A percentile compares a stretch with the other conserved stretches of the same genome.
Conservation (phyloP, 2,329 filamentous ascomycete species). For the Venturiaceae sp. region DNA sequence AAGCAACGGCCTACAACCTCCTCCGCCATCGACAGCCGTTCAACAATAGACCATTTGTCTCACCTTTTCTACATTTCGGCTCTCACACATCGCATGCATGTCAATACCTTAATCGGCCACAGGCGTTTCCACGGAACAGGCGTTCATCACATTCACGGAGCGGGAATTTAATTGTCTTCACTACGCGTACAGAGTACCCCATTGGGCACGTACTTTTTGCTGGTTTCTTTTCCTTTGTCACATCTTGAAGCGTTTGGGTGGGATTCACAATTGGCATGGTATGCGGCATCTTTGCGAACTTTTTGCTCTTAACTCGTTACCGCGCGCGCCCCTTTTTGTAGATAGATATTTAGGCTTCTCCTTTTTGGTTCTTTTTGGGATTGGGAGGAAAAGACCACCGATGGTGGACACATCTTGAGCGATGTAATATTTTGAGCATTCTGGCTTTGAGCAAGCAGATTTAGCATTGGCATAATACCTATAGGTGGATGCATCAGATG, state of each 20-base stretch:
- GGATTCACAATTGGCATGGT: not conserved
- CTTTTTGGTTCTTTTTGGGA: not conserved
- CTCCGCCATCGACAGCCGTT: not conserved
- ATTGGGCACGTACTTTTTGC: not conserved
- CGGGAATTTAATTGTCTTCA: not conserved
- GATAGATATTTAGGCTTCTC: not conserved
- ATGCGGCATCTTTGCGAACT: not conserved
- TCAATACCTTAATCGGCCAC: not conserved
- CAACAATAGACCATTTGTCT: not conserved
- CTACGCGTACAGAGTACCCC: not conserved
- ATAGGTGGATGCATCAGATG: not conserved
- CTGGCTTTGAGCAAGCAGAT: too few species aligned
- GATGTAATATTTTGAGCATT: conserved; percentile 1
- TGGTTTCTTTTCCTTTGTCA: not conserved
- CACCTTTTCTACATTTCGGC: not conserved
- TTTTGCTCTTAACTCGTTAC: not conserved
- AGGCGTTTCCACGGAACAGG: not conserved
- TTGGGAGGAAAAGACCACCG: not conserved
- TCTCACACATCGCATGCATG: not conserved
- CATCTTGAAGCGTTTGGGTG: not conserved
- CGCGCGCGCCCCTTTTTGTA: not conserved
- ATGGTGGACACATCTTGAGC: not conserved
- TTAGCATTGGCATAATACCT: conserved; percentile 3
- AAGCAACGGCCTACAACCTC: not conserved
- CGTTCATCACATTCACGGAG: not conserved